Base-by-base conservation (phyloP, 2,329 filamentous ascomycete genomes). In the Cladosporium sp. region DNA sequence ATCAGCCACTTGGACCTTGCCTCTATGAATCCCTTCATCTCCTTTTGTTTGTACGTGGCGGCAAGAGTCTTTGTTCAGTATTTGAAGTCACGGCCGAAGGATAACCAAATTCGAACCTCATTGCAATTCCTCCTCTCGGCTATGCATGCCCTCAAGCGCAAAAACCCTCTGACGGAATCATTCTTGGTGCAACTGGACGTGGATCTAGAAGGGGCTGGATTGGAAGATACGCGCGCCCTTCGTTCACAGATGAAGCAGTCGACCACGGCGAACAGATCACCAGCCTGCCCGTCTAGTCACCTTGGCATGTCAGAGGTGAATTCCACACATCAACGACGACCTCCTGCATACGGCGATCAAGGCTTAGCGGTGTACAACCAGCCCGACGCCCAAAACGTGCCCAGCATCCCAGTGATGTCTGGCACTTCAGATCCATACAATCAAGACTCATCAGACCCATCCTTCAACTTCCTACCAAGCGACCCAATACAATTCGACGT, bases 41-140 rank as follows among this genome's bases (percentile, higher is more conserved):
- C 89, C 0, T 97, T 97, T 69, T 96, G 90, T 64, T 79, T 99
- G 38, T 97, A 96, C 61, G 91, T 97, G n/a, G 87, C 92, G 9
- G 89, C 92, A 18, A 82, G 93, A 45, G 92, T 97, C 0, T 97
- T 97, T 64, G 86, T 97, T 7, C 92, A 97, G 66, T 96, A 95
- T 63, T 77, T 97, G n/a, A 96, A 95, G 69, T 93, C 88, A 51
- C 80, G 86, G n/a, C 89, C 91, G 0, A 85, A 92, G 24, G 92
- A 97, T 68, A 82, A 78, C 63, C 88, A 83, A 68, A 87, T 82
- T 57, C 82, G 77, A 15, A 86, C 92, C 50, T 91, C 90, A 0
- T 73, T 97, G n/a, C 85, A 91, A 50, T 97, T 99, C 65, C 78
- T 97, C 13, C 78, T 97, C 2, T 84, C 86, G 17, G 91, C 92